Base-by-base conservation (phyloP, 768 basidiomycete genomes). In the Mrakia hoshinonis region DNA sequence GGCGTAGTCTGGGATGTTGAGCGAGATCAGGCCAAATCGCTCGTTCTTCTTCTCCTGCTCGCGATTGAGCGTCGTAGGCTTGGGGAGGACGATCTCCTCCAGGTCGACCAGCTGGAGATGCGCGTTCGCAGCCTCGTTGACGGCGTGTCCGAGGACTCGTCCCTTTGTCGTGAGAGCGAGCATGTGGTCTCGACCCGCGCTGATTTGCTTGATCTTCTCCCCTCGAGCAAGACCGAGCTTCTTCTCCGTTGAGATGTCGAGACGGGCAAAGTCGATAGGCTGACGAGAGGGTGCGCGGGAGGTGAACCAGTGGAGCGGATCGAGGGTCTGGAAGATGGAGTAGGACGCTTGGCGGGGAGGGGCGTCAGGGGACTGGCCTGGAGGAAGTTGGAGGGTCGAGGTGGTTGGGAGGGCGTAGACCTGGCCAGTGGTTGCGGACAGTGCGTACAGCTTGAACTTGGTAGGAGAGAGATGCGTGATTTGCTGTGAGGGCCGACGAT, bases 341-440 rank as follows among this genome's bases (percentile, higher is more conserved):
- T 52, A 60, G 46, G 46, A 18, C 7, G 61, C 31, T 34, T 26
- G 51, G 31, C 38, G 67, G 46, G 7, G 43, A 20, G 38, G 31
- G 10, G 52, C 39, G 22, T 49, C 26, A 36, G 51, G 34, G 18
- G 52, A 22, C 24, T 22, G 51, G 43, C 58, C 34, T 22, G 61
- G 29, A 5, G 48, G 38, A 15, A n/a, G 38, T n/a, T 51, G 69
- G 6, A 64, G 60, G 5, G 31, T 49, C 6, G 69, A 51, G 31
- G 26, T 60, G 34, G 70, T 72, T 2, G 70, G 70, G 4, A 72
- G 70, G 34, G 43, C 39, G 58, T 72, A 72, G 55, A 72, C 64
- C n/a, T 52, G 60, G 6, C 70, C 70, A 4, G 39, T 39, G 13
- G 60, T 49, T 43, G 58, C 31, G 38, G 70, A 72, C 26, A 72